Evolutionary conservation across 2,329 filamentous ascomycete genomes (phyloP), one percentile per base, ranked within the genome.

Genomic region (Ophiosphaerella herpotricha): DNA sequence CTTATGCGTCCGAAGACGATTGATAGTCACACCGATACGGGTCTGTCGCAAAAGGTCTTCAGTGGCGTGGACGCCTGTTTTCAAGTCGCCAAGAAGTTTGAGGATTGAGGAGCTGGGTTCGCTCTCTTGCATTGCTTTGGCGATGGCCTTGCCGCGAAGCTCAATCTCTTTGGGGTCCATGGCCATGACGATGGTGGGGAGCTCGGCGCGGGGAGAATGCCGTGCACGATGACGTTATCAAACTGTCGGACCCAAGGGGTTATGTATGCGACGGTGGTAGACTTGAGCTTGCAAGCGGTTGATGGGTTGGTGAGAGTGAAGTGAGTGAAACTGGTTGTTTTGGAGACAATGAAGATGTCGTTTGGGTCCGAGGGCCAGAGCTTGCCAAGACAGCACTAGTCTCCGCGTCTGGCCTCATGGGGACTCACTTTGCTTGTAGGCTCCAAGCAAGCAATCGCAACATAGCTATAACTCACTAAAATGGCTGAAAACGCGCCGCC

Each of bases 31-130:
- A 63, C 94, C 94, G 43, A 96, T 93, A 63, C 88, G 89, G n/a
- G 93, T 97, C 36, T 88, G 88, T 68, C 93, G 86, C 59, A 99
- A 80, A 63, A 96, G 83, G 62, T 97, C 91, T 76, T 99, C 94
- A 2, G 90, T 94, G 8, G 92, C 89, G 39, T 84, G 83, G 32
- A 93, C 86, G 55, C 90, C 89, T 66, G 87, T 86, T 76, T 93
- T 90, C 34, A 97, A 80, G 43, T 87, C 84, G 64, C 88, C 86
- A 45, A 99, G 79, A 54, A 97, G 81, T 44, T 82, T 80, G 47
- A 95, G 78, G 43, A 96, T 82, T 53, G 84, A 88, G 35, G 86
- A 76, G 23, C 89, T 70, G 4, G 91, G 85, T 66, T 96, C 90
- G 67, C 89, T 89, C 48, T 86, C 85, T 39, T 81, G 79, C 37